Evolutionary conservation across 331 rosid genomes (phyloP).

Genomic region (Quercus phellos): DNA sequence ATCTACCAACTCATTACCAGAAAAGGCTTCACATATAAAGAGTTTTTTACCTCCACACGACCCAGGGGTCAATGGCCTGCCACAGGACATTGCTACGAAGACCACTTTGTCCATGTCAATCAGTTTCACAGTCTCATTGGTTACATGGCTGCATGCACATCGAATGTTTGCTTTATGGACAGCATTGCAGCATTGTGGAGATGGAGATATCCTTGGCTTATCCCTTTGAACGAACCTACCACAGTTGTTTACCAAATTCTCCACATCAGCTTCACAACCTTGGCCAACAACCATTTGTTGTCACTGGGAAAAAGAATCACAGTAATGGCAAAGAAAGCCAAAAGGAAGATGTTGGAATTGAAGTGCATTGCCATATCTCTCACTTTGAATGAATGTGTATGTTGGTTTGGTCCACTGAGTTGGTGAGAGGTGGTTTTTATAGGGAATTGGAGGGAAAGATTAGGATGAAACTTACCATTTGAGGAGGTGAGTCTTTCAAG

Average conservation of each 20-base stretch:
- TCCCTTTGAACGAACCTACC: constrained; percentile 12
- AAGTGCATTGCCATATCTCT: not conserved
- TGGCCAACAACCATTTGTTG: constrained; percentile 12
- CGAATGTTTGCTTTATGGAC: constrained; percentile 9
- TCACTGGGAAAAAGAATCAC: not conserved
- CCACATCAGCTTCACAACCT: constrained; percentile 14
- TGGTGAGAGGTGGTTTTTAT: not conserved
- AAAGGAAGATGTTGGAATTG: not conserved
- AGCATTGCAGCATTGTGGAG: constrained; percentile 19
- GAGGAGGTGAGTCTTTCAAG: not conserved
- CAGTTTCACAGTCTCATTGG: constrained; percentile 2
- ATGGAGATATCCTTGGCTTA: not conserved
- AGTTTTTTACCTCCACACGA: constrained; percentile 33
- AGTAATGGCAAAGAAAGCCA: not conserved
- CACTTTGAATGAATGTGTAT: not conserved
- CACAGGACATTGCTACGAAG: constrained; percentile 23
- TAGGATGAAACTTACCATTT: not conserved
- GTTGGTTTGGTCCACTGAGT: not conserved
- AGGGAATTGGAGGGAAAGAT: not conserved
- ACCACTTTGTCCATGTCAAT: constrained; percentile 31
- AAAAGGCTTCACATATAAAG: too few relatives aligned
- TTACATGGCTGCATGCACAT: constrained; percentile 20
- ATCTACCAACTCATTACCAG: too few relatives aligned
- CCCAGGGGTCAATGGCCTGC: constrained; percentile 17
- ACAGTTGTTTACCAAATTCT: too few relatives aligned